Evolutionary conservation across 192 early-diverging fungal genomes (phyloP).

Genomic region (Backusella parvicylindrica): DNA sequence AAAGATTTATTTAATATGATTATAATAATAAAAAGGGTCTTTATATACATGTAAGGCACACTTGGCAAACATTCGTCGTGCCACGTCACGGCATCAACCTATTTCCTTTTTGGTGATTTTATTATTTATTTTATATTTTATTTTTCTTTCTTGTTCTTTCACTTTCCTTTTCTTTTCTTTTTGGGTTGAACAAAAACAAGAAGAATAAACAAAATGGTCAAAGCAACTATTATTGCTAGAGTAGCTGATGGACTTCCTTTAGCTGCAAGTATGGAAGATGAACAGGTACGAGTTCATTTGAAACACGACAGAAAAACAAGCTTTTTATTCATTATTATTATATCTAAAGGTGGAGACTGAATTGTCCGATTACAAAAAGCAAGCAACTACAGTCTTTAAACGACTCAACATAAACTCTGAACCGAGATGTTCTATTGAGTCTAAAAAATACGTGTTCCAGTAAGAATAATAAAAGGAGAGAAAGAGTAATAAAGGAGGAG

Average conservation of each 20-base stretch:
- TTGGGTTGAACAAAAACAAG: background rate
- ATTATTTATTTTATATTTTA: background rate
- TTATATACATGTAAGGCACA: background rate
- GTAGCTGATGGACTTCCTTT: constrained; percentile 91
- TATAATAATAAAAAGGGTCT: background rate
- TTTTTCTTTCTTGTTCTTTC: background rate
- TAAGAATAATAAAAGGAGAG: constrained; percentile 34
- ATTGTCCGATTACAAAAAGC: constrained; percentile 88
- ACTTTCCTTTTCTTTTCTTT: background rate
- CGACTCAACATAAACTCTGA: constrained; percentile 83
- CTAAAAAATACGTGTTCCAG: constrained; percentile 87
- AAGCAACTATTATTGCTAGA: constrained; percentile 91
- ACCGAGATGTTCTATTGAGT: constrained; percentile 92
- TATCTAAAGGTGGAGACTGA: constrained; percentile 64
- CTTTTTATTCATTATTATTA: background rate
- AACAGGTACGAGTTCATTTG: no score
- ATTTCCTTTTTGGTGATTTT: background rate
- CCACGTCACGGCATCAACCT: background rate
- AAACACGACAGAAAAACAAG: no score
- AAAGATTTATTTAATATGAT: no score
- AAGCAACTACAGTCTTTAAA: constrained; percentile 93
- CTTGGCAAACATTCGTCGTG: background rate
- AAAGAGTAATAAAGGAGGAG: background rate
- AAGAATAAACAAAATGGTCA: no score
- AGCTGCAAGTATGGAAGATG: constrained; percentile 96